Conservation (phyloP, 2,329 filamentous ascomycete genomes). For the Chaetomiaceae sp. region DNA sequence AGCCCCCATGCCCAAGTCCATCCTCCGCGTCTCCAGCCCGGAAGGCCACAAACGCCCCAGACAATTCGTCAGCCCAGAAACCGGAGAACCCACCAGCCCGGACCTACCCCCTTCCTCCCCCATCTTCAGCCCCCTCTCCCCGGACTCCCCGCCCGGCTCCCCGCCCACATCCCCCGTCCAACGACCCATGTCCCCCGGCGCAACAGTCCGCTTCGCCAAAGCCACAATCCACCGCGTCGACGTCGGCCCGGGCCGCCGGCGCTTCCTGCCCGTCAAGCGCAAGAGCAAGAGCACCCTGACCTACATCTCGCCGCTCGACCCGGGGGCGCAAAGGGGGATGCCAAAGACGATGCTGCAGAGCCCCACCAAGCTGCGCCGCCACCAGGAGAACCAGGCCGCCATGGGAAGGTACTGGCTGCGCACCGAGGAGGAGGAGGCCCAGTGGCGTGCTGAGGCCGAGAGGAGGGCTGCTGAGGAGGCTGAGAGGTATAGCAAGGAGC, state of each 20-base stretch:
- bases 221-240: slow-evolving; percentile 28
- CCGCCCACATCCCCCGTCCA: slow-evolving; percentile 18
- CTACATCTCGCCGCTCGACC: slow-evolving; percentile 26
- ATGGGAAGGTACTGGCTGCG: slow-evolving; percentile 28
- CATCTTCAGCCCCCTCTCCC: background rate
- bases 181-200: slow-evolving; percentile 20
- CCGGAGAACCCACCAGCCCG: slow-evolving; percentile 12
- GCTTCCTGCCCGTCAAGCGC: slow-evolving; percentile 26
- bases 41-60: slow-evolving; percentile 18
- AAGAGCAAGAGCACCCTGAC: slow-evolving; percentile 28
- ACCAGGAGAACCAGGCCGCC: slow-evolving; percentile 28
- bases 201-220: slow-evolving; percentile 28
- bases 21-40: slow-evolving; percentile 26
- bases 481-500: slow-evolving; percentile 26
- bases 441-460: slow-evolving; percentile 24
- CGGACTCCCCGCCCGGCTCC: slow-evolving; percentile 10
- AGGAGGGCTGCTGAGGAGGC: slow-evolving; percentile 25
- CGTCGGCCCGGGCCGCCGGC: slow-evolving; percentile 23
- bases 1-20: slow-evolving; percentile 22
- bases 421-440: slow-evolving; percentile 28
- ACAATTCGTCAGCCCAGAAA: slow-evolving; percentile 15
- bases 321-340: slow-evolving; percentile 17
- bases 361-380: slow-evolving; percentile 25
- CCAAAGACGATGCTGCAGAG: slow-evolving; percentile 23
- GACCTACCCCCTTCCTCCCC: background rate